phyloP scores from a whole-genome alignment of 495 filamentous ascomycete species.

The Opeltia flavorubescens region DNA sequence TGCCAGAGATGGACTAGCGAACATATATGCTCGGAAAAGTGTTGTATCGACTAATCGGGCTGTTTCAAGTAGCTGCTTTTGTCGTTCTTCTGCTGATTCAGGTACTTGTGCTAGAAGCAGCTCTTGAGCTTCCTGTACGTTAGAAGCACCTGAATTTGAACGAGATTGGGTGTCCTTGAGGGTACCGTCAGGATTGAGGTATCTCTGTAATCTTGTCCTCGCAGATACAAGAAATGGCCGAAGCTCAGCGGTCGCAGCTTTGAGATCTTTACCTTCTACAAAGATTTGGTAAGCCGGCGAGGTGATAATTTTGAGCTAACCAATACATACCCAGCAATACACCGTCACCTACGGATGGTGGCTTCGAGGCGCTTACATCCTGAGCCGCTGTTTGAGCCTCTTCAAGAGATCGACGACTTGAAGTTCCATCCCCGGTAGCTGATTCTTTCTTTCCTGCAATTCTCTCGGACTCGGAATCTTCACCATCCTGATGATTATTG shows the following conservation, averaged over 20 bases:
- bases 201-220: slow-evolving; percentile 64
- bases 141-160: slow-evolving; percentile 29
- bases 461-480: background rate
- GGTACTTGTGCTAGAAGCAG: slow-evolving; percentile 19
- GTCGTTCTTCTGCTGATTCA: slow-evolving; percentile 45
- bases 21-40: slow-evolving; percentile 88
- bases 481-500: background rate
- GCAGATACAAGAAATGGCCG: slow-evolving; percentile 76
- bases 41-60: slow-evolving; percentile 84
- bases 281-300: background rate
- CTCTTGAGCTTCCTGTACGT: slow-evolving; percentile 33
- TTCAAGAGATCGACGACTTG: background rate
- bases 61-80: slow-evolving; percentile 52
- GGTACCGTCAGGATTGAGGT: slow-evolving; percentile 60
- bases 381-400: background rate
- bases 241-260: slow-evolving; percentile 63
- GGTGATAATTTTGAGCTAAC: background rate
- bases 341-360: slow-evolving; percentile 11
- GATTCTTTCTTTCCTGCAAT: background rate
- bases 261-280: slow-evolving; percentile 64
- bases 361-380: background rate
- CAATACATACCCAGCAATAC: slow-evolving; percentile 30
- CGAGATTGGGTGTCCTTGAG: slow-evolving; percentile 37
- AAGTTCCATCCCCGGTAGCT: background rate
- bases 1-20: slow-evolving; percentile 67